These are phyloP conservation scores for Coniochaeta ligniaria DNA, from an alignment of 2,329 filamentous ascomycete species.

Conservation along the genomic window DNA sequence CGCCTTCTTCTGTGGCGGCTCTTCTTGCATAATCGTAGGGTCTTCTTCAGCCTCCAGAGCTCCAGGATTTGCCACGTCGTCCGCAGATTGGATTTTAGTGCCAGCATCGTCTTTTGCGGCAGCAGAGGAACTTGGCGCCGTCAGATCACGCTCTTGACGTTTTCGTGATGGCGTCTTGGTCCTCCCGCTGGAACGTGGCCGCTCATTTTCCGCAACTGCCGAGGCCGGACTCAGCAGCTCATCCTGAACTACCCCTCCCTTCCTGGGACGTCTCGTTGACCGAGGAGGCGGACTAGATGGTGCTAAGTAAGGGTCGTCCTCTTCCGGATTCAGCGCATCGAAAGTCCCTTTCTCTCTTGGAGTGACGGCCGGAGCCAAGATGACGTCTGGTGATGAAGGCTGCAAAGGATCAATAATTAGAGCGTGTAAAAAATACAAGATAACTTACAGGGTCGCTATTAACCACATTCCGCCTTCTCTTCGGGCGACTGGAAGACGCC, in stretches of 20 bases:
- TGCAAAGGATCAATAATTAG: background rate
- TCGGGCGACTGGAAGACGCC: background rate
- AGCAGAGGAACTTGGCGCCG: background rate
- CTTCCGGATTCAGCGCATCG: background rate
- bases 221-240: background rate
- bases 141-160: background rate
- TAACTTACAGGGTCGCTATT: slow-evolving; percentile 1
- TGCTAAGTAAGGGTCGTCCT: background rate
- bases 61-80: background rate
- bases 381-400: slow-evolving; percentile 20
- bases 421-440: background rate
- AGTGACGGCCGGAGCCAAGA: slow-evolving; percentile 8
- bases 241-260: background rate
- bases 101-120: background rate
- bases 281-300: background rate
- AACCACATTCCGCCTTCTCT: background rate
- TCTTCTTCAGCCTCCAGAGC: background rate
- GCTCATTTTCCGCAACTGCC: background rate
- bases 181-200: background rate
- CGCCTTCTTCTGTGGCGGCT: slow-evolving; percentile 16
- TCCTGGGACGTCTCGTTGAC: background rate
- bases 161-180: background rate
- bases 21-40: slow-evolving; percentile 1
- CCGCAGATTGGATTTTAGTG: background rate
- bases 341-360: background rate